Evolutionary conservation across 1,284 basidiomycete genomes (phyloP).

Genomic region (Moesziomyces globuligerus): DNA sequence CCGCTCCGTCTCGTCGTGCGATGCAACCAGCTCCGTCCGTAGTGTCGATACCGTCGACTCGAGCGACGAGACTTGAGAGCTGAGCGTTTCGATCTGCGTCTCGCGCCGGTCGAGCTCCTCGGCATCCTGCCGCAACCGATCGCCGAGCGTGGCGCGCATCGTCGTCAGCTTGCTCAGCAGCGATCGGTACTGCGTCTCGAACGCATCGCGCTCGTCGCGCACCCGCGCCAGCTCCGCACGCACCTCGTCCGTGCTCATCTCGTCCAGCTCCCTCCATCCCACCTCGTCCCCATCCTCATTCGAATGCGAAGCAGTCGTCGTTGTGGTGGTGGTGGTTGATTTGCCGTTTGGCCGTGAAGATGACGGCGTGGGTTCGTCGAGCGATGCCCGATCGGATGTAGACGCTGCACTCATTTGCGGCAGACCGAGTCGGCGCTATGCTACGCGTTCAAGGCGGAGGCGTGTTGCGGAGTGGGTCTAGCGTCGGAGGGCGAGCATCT

Average conservation of each 20-base stretch:
- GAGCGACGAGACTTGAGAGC: constrained; percentile 14
- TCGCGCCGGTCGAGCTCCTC: constrained; percentile 65
- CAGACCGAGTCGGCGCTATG: too few relatives aligned
- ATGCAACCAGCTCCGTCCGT: constrained; percentile 41
- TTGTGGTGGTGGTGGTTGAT: not conserved
- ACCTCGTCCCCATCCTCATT: constrained; percentile 4
- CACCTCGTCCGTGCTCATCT: constrained; percentile 15
- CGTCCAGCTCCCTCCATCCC: constrained; percentile 6
- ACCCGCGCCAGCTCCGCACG: constrained; percentile 38
- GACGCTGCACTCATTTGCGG: constrained; percentile 10
- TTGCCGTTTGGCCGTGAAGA: constrained; percentile 8
- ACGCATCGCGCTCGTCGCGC: constrained; percentile 81
- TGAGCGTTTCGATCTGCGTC: constrained; percentile 60
- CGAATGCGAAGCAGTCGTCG: not conserved
- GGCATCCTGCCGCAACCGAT: constrained; percentile 94
- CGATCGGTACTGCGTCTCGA: constrained; percentile 84
- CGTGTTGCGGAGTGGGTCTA: too few relatives aligned
- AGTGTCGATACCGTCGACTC: constrained; percentile 11
- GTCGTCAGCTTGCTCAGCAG: constrained; percentile 87
- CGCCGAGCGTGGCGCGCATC: constrained; percentile 92
- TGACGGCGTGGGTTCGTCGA: constrained; percentile 2
- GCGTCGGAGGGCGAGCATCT: too few relatives aligned
- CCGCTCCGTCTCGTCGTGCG: constrained; percentile 48
- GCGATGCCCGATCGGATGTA: constrained; percentile 4
- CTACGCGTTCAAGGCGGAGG: too few relatives aligned